A percentile compares a stretch with the other conserved stretches of the same genome.
phyloP scores from a whole-genome alignment of 176 grass and related monocot species.

The Ensete glaucum region DNA sequence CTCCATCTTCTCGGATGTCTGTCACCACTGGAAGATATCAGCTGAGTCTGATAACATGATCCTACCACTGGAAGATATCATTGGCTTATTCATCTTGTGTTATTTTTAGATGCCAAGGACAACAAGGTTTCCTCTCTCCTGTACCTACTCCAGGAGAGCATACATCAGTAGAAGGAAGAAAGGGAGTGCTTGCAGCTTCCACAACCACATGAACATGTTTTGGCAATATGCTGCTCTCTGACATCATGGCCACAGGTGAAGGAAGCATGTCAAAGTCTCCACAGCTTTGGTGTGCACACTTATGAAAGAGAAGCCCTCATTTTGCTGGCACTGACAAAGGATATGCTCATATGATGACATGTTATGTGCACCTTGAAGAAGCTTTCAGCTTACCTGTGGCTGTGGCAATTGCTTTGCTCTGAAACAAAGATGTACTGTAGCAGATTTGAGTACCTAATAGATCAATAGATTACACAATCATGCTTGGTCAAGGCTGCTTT shows the following conservation, averaged over 20 bases:
- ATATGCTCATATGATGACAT: not conserved
- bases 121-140: no score
- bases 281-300: not conserved
- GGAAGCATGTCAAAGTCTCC: not conserved
- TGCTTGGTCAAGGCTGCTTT: not conserved
- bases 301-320: not conserved
- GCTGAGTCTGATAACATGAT: no score
- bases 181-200: not conserved
- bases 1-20: no score
- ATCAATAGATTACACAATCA: not conserved
- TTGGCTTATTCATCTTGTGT: no score
- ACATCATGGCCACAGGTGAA: not conserved
- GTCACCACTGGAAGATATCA: no score
- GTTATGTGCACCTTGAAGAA: not conserved
- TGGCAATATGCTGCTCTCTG: not conserved
- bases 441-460: not conserved
- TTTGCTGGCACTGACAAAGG: not conserved
- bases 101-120: no score
- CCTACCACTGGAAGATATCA: no score
- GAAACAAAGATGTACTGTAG: not conserved
- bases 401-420: not conserved
- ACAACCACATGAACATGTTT: not conserved
- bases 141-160: no score
- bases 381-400: not conserved
- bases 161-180: no score